Conservation (phyloP, 2,329 filamentous ascomycete genomes). For the Immersiporthe knoxdaviesiana region DNA sequence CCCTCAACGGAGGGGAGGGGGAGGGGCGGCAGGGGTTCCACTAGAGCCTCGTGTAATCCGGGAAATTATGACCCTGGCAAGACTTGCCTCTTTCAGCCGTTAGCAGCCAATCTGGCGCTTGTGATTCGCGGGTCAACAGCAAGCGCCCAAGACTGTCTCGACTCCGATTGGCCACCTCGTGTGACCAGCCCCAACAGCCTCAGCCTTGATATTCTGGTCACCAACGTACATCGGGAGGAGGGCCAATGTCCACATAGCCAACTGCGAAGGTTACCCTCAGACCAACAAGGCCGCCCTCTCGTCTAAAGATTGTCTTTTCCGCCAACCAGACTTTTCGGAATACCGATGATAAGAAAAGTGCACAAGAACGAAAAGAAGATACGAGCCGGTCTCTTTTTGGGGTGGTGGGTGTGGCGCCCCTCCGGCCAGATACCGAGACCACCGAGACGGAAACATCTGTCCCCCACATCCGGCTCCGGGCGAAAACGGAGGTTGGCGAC, state of each 20-base stretch:
- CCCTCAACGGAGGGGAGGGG: too few species aligned
- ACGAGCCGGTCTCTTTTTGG: not conserved
- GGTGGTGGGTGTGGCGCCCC: not conserved
- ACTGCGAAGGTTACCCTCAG: not conserved
- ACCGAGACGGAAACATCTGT: not conserved
- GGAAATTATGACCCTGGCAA: conserved; percentile 1
- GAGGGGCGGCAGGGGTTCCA: not conserved
- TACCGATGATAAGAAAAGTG: not conserved
- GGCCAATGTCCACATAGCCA: not conserved
- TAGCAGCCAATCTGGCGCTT: conserved; percentile 12
- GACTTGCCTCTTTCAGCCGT: conserved; percentile 23
- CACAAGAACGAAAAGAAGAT: not conserved
- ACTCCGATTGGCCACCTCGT: conserved; percentile 6
- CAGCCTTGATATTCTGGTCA: conserved; percentile 5
- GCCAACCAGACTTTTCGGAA: not conserved
- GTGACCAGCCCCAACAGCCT: not conserved
- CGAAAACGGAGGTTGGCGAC: not conserved
- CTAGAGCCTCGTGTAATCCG: conserved; percentile 18
- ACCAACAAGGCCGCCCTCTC: not conserved
- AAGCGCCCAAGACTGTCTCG: not conserved
- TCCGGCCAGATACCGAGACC: not conserved
- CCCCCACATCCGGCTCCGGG: not conserved
- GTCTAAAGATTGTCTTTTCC: not conserved
- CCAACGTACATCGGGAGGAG: not conserved
- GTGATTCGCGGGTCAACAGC: conserved; percentile 17